Base-by-base conservation (phyloP, 805 yeast species). In the Lipomyces anomalus region DNA sequence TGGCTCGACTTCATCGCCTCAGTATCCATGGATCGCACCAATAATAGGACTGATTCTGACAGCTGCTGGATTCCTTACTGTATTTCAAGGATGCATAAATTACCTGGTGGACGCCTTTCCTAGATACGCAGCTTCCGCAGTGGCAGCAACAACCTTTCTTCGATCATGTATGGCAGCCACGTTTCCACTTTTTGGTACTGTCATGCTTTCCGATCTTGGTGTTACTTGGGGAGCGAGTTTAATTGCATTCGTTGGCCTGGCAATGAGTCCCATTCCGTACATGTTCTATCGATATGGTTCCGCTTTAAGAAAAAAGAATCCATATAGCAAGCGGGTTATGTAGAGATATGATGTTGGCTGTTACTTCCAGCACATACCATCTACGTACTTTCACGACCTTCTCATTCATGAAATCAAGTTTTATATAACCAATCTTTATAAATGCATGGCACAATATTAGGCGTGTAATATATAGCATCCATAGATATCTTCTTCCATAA, bases 1-100 rank as follows among this genome's bases (percentile, higher is more conserved):
- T 56, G 88, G 87, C 13, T 82, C 87, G 88, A 72, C 80, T 28
- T 80, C 83, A 1, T 67, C 79, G 56, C 67, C 72, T 26, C 59
- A 72, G 24, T 57, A 77, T 36, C 77, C 70, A 42, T 82, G 83
- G 81, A 70, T 81, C 34, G 75, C 79, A 70, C 57, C 87, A 80
- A 62, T 79, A 55, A 74, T 75, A 22, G 80, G 88, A 0, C 87
- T 88, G 56, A 73, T 35, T 2, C 20, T 65, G 40, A 62, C 57
- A 47, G 65, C 67, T 1, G 37, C 53, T 13, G 72, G 73, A 1
- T 66, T 70, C 22, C 63, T 67, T n/a, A 56, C 67, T 35, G 58
- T 67, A 33, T 67, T 70, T 47, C 61, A 69, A 32, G 73, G 73
- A 4, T 64, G 70, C 16, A 60, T 70, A 52, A 68, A 68, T 62